Percentiles rank a stretch among this genome's conserved stretches.
These are phyloP conservation scores for Sarocladiaceae sp. DNA, from an alignment of 2,329 filamentous ascomycete genomes.

Conservation along the genomic window DNA sequence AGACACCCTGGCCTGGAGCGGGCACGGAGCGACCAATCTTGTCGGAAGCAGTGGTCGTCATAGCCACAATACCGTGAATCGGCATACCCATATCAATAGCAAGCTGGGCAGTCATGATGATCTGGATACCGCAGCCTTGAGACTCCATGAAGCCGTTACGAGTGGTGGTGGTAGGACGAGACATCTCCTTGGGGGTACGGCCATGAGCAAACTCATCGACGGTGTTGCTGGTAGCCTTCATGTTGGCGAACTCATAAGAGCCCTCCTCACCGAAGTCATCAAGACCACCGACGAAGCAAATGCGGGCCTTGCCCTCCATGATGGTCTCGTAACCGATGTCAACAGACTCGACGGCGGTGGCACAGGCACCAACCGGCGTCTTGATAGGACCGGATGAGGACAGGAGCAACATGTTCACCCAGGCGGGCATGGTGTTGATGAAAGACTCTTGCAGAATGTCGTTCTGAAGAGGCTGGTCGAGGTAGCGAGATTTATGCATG, in stretches of 20 bases:
- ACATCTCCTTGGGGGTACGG: conserved; percentile 96
- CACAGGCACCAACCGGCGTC: conserved; percentile 95
- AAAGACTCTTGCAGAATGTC: conserved; percentile 99
- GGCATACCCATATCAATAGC: conserved; percentile 98
- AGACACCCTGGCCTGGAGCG: conserved; percentile 91
- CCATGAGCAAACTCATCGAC: conserved; percentile 95
- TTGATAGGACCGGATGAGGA: conserved; percentile 98
- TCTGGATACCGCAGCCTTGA: conserved; percentile 94
- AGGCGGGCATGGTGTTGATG: conserved; percentile 99
- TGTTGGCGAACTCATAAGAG: conserved; percentile 99
- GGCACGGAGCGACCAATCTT: conserved; percentile 98
- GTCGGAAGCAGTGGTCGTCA: conserved; percentile 95
- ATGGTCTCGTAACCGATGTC: conserved; percentile 99
- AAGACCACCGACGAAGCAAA: conserved; percentile 97
- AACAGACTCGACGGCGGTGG: conserved; percentile 93
- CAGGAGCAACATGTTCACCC: conserved; percentile 98
- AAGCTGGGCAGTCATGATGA: conserved; percentile 96
- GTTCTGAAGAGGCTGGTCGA: conserved; percentile 97
- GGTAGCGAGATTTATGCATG: conserved; percentile 97
- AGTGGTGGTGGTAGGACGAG: conserved; percentile 92
- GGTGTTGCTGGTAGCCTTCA: conserved; percentile 98
- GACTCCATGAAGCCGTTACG: conserved; percentile 99
- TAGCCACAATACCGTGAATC: conserved; percentile 89
- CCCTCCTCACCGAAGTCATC: conserved; percentile 99
- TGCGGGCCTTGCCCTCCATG: conserved; percentile 92